Percentiles rank a stretch among this genome's conserved stretches.
phyloP scores from a whole-genome alignment of 768 basidiomycete genomes.

The Phlegmacium glaucopus region DNA sequence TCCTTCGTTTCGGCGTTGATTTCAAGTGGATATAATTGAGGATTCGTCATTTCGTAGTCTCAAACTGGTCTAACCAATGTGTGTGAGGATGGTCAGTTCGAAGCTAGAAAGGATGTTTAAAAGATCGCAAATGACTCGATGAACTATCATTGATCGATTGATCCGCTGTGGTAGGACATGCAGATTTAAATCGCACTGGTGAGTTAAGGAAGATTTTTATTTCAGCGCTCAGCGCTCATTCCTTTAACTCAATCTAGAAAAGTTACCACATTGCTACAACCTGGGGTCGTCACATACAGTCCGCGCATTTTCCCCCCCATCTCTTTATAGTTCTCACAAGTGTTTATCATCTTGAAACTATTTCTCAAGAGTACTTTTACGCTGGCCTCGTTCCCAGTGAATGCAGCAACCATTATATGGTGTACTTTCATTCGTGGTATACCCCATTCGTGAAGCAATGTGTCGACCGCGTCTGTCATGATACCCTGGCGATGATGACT shows the following conservation, averaged over 20 bases:
- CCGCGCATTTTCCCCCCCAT: slow-evolving; percentile 34
- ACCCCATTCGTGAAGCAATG: slow-evolving; percentile 53
- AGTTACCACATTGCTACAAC: background rate
- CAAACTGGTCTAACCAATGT: background rate
- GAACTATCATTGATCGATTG: background rate
- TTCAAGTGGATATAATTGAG: slow-evolving; percentile 28
- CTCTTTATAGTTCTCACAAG: slow-evolving; percentile 34
- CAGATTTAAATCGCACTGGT: background rate
- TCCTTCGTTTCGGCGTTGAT: slow-evolving; percentile 32
- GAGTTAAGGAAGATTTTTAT: no score
- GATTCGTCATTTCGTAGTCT: slow-evolving; percentile 7
- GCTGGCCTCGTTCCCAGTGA: slow-evolving; percentile 54
- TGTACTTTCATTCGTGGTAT: slow-evolving; percentile 59
- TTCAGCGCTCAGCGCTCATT: no score
- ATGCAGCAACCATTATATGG: slow-evolving; percentile 38
- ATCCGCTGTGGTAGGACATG: background rate
- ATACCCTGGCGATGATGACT: slow-evolving; percentile 37
- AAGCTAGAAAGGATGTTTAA: background rate
- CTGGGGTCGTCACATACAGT: slow-evolving; percentile 26
- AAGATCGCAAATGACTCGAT: background rate
- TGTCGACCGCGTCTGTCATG: slow-evolving; percentile 58
- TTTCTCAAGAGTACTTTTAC: slow-evolving; percentile 63
- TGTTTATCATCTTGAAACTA: slow-evolving; percentile 44
- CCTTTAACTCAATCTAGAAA: background rate
- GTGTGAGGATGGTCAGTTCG: background rate